Conservation (phyloP, 2,329 filamentous ascomycete genomes). For the Calonectria pseudoreteaudii region DNA sequence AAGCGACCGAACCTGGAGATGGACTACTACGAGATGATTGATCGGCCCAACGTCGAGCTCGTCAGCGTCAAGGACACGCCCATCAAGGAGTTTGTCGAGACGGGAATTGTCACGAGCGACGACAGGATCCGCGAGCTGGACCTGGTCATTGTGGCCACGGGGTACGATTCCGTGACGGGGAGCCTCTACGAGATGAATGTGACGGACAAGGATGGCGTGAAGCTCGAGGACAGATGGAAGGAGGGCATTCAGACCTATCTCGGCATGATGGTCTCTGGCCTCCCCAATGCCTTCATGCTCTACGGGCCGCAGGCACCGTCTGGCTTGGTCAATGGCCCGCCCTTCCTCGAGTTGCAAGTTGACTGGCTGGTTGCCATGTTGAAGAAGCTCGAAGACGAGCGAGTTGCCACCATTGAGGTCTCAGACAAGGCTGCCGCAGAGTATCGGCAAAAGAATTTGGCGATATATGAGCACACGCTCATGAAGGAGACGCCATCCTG, state of each 20-base stretch:
- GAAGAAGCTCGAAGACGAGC: background rate
- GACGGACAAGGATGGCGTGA: slow-evolving; percentile 24
- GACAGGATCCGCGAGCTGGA: background rate
- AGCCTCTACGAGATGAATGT: slow-evolving; percentile 38
- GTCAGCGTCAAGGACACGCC: slow-evolving; percentile 58
- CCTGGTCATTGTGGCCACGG: slow-evolving; percentile 41
- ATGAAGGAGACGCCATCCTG: slow-evolving; percentile 2
- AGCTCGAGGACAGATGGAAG: slow-evolving; percentile 29
- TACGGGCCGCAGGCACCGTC: slow-evolving; percentile 35
- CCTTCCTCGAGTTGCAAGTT: background rate
- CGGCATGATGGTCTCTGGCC: slow-evolving; percentile 36
- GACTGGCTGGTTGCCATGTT: background rate
- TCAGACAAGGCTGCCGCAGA: background rate
- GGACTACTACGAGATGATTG: slow-evolving; percentile 62
- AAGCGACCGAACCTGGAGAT: slow-evolving; percentile 61
- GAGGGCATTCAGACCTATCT: slow-evolving; percentile 34
- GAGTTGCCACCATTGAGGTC: background rate
- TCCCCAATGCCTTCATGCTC: slow-evolving; percentile 39
- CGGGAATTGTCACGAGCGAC: background rate
- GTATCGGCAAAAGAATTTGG: background rate
- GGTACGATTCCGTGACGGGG: slow-evolving; percentile 38
- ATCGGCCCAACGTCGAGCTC: slow-evolving; percentile 58
- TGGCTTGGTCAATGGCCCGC: background rate
- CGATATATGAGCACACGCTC: background rate
- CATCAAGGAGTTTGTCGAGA: slow-evolving; percentile 51